phyloP scores from a whole-genome alignment of 441 rosid genomes.

The Codiaeum variegatum region DNA sequence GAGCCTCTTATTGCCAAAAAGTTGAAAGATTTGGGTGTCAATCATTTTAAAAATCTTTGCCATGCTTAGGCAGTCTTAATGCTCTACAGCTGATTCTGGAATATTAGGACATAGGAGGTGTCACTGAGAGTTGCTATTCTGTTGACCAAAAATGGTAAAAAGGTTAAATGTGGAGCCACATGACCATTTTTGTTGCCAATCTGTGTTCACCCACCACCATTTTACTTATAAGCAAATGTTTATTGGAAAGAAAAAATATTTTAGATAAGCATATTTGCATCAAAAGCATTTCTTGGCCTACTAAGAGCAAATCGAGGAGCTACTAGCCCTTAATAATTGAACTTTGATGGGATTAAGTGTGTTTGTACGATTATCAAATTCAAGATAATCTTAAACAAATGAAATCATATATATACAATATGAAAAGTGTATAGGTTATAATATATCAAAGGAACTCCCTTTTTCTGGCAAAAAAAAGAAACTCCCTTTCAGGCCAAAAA shows the following conservation, averaged over 20 bases:
- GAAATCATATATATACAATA: background rate
- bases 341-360: conserved; percentile 7
- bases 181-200: conserved; percentile 6
- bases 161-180: conserved; percentile 12
- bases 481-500: too few species aligned
- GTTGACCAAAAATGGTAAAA: conserved; percentile 16
- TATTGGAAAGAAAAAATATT: background rate
- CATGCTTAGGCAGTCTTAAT: background rate
- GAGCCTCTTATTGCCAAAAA: background rate
- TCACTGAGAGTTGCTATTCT: background rate
- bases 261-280: background rate
- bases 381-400: background rate
- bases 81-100: conserved; percentile 13
- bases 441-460: too few species aligned
- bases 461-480: too few species aligned
- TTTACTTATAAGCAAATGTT: conserved; percentile 10
- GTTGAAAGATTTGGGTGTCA: background rate
- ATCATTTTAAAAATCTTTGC: background rate
- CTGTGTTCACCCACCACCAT: conserved; percentile 19
- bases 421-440: background rate
- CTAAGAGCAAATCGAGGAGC: background rate
- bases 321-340: conserved; percentile 3
- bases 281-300: background rate
- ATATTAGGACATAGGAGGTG: background rate
- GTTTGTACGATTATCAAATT: background rate